Percentiles rank a stretch among this genome's conserved stretches.
phyloP scores from a whole-genome alignment of 306 rosid genomes.

The Notholithocarpus densiflorus region DNA sequence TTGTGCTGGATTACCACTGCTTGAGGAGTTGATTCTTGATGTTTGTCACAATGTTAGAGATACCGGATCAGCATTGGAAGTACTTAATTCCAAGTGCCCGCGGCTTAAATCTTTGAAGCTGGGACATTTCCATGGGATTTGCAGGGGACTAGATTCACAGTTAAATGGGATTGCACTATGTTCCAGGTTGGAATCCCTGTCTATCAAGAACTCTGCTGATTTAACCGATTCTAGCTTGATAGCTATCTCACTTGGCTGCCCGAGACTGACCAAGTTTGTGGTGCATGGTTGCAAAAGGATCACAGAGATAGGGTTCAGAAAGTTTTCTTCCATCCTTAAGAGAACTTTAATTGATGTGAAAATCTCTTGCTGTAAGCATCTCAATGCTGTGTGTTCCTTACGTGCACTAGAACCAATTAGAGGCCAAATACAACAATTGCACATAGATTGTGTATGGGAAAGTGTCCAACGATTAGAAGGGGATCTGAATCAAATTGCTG shows the following conservation, averaged over 20 bases:
- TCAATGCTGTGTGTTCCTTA: neutral
- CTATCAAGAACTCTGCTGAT: neutral
- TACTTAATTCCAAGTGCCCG: neutral
- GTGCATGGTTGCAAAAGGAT: conserved; percentile 2
- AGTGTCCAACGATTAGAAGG: neutral
- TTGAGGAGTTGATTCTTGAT: conserved; percentile 6
- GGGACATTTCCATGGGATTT: neutral
- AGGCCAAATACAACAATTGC: neutral
- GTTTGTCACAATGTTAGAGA: conserved; percentile 1
- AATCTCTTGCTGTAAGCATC: conserved; percentile 1
- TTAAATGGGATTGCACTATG: neutral
- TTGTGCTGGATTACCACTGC: conserved; percentile 4
- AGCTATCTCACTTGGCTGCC: conserved; percentile 1
- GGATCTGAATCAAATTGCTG: neutral
- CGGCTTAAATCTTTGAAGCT: neutral
- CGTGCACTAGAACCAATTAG: neutral
- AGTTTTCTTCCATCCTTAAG: neutral
- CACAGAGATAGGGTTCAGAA: neutral
- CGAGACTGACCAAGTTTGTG: neutral
- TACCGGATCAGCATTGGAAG: neutral
- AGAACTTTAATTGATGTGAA: neutral
- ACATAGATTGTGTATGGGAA: conserved; percentile 7
- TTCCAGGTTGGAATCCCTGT: neutral
- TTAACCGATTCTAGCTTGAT: neutral
- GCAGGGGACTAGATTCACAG: neutral